Percentiles rank a stretch among this genome's conserved stretches.
Conservation (phyloP, 768 basidiomycete species). For the Termitomyces sp. region DNA sequence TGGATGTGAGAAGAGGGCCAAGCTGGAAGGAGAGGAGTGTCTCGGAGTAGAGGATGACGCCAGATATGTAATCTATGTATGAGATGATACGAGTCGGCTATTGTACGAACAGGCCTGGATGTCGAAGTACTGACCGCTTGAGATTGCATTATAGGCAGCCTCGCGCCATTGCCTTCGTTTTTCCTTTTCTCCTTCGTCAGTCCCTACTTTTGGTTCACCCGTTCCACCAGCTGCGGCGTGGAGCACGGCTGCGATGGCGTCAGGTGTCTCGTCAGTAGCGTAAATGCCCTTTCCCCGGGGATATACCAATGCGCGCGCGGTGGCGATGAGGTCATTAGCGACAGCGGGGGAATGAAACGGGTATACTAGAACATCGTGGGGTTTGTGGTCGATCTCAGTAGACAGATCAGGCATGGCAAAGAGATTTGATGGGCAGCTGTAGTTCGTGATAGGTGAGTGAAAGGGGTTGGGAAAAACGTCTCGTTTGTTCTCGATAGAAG, state of each 20-base stretch:
- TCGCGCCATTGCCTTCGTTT: slow-evolving; percentile 39
- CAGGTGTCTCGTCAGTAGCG: slow-evolving; percentile 48
- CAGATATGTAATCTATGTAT: slow-evolving; percentile 29
- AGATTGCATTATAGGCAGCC: slow-evolving; percentile 35
- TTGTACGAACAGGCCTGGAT: background rate
- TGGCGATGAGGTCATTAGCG: slow-evolving; percentile 36
- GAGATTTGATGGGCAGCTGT: slow-evolving; percentile 22
- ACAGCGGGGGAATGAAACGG: slow-evolving; percentile 35
- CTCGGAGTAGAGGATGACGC: slow-evolving; percentile 46
- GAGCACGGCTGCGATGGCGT: slow-evolving; percentile 33
- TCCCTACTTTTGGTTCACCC: slow-evolving; percentile 18
- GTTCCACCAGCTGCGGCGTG: slow-evolving; percentile 26
- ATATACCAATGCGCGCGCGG: slow-evolving; percentile 39
- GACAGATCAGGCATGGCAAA: slow-evolving; percentile 23
- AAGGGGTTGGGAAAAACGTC: slow-evolving; percentile 4
- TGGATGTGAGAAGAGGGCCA: slow-evolving; percentile 34
- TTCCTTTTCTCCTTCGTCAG: slow-evolving; percentile 32
- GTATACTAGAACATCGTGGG: slow-evolving; percentile 27
- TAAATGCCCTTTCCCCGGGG: slow-evolving; percentile 48
- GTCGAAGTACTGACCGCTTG: slow-evolving; percentile 28
- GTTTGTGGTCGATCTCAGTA: slow-evolving; percentile 6
- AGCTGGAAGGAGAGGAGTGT: slow-evolving; percentile 46
- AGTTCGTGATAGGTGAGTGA: slow-evolving; percentile 14
- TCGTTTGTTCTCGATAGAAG: slow-evolving; percentile 1
- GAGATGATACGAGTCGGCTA: background rate